Evolutionary conservation across 768 basidiomycete genomes (phyloP).

Genomic region (Naematelia encephala): DNA sequence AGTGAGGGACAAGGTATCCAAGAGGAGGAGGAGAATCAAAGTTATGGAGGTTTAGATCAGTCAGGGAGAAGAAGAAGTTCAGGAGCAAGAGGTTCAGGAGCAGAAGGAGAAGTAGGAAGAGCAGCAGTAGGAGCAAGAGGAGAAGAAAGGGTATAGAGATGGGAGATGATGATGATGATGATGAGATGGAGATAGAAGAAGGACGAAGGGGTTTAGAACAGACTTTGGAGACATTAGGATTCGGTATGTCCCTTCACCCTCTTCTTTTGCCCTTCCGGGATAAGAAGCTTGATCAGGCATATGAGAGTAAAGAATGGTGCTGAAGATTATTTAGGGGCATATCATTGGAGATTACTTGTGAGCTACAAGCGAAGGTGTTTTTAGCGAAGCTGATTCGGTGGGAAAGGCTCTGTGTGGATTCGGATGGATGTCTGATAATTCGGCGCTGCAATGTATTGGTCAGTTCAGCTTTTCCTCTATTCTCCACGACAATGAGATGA

Average conservation of each 20-base stretch:
- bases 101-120: constrained; percentile 16
- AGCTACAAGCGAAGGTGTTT: too few species aligned
- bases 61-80: too few species aligned
- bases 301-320: neutral
- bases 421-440: constrained; percentile 51
- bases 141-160: neutral
- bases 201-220: constrained; percentile 42
- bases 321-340: too few species aligned
- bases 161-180: constrained; percentile 10
- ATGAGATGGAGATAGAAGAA: constrained; percentile 2
- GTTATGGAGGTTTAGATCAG: too few species aligned
- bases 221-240: constrained; percentile 45
- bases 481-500: too few species aligned
- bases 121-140: constrained; percentile 5
- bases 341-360: constrained; percentile 48
- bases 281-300: neutral
- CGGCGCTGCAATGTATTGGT: constrained; percentile 44
- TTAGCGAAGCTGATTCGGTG: neutral
- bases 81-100: constrained; percentile 3
- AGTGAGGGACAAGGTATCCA: too few species aligned
- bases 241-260: constrained; percentile 30
- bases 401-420: constrained; percentile 45
- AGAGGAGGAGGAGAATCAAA: too few species aligned
- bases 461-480: constrained; percentile 3
- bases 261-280: neutral